These are phyloP conservation scores for Coemansia sp. DNA, from an alignment of 192 early-diverging fungal genomes.

Conservation along the genomic window DNA sequence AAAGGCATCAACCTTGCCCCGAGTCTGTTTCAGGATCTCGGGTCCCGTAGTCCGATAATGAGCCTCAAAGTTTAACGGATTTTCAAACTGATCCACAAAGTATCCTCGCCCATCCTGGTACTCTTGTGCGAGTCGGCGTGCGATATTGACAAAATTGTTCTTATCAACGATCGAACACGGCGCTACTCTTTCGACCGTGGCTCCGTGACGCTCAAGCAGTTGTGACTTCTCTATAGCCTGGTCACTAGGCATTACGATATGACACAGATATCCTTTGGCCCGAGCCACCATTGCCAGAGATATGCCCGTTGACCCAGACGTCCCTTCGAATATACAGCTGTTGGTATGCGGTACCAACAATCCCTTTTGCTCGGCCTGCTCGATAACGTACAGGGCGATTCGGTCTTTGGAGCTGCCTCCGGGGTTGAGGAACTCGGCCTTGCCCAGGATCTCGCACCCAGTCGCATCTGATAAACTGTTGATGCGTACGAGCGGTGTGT, in stretches of 20 bases:
- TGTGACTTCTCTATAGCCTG: conserved; percentile 89
- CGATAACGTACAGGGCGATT: conserved; percentile 85
- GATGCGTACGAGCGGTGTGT: conserved; percentile 90
- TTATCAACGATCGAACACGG: conserved; percentile 91
- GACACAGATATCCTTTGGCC: conserved; percentile 89
- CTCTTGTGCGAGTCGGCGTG: conserved; percentile 72
- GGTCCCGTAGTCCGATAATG: conserved; percentile 88
- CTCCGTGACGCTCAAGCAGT: conserved; percentile 80
- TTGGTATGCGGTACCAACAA: conserved; percentile 74
- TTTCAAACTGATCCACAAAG: conserved; percentile 97
- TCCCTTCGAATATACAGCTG: conserved; percentile 91
- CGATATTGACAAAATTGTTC: conserved; percentile 92
- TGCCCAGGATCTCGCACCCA: conserved; percentile 85
- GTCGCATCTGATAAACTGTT: conserved; percentile 85
- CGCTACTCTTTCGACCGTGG: conserved; percentile 88
- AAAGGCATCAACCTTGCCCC: conserved; percentile 76
- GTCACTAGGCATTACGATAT: conserved; percentile 98
- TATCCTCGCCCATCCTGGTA: conserved; percentile 63
- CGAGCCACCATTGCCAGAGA: conserved; percentile 89
- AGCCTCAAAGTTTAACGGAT: conserved; percentile 77
- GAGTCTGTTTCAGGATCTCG: conserved; percentile 72
- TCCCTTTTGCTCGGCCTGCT: conserved; percentile 72
- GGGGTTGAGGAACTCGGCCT: conserved; percentile 86
- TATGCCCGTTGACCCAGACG: conserved; percentile 95
- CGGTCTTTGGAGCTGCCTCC: conserved; percentile 95